Percentiles rank a stretch among this genome's conserved stretches.
phyloP scores from a whole-genome alignment of 148 eudicot genomes.

The Nyssa sinensis region DNA sequence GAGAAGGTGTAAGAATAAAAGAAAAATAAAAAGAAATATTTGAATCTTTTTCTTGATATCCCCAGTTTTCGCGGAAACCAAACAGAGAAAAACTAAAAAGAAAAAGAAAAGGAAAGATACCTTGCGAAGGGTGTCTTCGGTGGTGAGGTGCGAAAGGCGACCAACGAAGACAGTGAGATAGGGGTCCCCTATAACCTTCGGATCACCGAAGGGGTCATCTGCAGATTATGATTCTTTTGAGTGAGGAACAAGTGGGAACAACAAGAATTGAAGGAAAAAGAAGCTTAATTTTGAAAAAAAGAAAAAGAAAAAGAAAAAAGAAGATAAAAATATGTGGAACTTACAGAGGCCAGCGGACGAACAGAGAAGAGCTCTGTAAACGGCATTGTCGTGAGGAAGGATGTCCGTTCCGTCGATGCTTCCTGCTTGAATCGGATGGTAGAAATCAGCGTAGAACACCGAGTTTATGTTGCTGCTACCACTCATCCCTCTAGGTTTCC shows the following conservation, averaged over 20 bases:
- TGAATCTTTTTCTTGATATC: no score
- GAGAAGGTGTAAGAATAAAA: not conserved
- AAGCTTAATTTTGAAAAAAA: no score
- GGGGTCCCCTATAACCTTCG: slow-evolving; percentile 78
- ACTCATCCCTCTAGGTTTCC: no score
- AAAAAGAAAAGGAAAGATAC: no score
- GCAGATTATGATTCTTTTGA: slow-evolving; percentile 12
- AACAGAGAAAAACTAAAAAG: no score
- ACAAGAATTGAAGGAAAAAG: not conserved
- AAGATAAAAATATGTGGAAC: no score
- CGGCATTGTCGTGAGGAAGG: slow-evolving; percentile 89
- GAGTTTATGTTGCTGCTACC: slow-evolving; percentile 44
- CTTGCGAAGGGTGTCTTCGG: slow-evolving; percentile 69
- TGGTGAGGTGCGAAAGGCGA: slow-evolving; percentile 68
- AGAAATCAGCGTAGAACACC: slow-evolving; percentile 74
- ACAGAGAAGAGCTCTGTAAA: slow-evolving; percentile 83
- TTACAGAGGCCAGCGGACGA: slow-evolving; percentile 86
- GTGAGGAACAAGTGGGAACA: no score
- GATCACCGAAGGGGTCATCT: slow-evolving; percentile 98
- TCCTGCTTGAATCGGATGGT: slow-evolving; percentile 95
- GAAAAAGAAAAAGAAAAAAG: no score
- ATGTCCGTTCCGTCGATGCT: slow-evolving; percentile 96
- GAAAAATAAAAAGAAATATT: not conserved
- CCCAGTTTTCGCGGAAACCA: no score
- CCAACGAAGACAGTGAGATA: slow-evolving; percentile 82